Percentiles rank a stretch among this genome's conserved stretches.
Evolutionary conservation across 106 monocot genomes (phyloP).

Genomic region (Allium cepa): DNA sequence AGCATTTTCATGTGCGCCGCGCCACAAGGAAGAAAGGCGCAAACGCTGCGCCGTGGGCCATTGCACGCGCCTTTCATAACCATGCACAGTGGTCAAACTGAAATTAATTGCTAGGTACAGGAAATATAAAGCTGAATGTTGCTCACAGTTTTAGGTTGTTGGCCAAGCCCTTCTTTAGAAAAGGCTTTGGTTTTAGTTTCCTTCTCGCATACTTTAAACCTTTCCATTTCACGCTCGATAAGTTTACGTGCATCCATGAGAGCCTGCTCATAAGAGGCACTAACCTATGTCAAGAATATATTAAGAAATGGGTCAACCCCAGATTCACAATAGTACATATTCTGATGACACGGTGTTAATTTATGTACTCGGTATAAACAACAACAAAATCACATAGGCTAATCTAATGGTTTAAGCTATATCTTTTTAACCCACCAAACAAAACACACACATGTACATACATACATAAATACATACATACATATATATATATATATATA

Average conservation of each 20-base stretch:
- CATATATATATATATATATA: too few relatives aligned
- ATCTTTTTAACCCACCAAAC: too few relatives aligned
- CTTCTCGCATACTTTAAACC: slow-evolving; percentile 99
- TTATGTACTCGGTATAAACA: neutral
- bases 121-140: neutral
- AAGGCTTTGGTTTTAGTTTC: slow-evolving; percentile 99
- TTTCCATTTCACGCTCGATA: slow-evolving; percentile 99
- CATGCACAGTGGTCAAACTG: neutral
- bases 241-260: slow-evolving; percentile 98
- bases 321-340: slow-evolving; percentile 7
- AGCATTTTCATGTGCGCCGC: too few relatives aligned
- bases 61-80: too few relatives aligned
- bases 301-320: slow-evolving; percentile 44
- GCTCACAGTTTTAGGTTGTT: slow-evolving; percentile 98
- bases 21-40: too few relatives aligned
- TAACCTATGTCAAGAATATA: slow-evolving; percentile 87
- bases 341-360: neutral
- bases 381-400: neutral
- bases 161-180: slow-evolving; percentile 96
- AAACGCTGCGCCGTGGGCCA: too few relatives aligned
- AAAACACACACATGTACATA: too few relatives aligned
- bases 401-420: neutral
- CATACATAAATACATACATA: too few relatives aligned
- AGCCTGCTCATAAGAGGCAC: slow-evolving; percentile 98
- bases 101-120: neutral